A percentile compares a stretch with the other conserved stretches of the same genome.
Conservation (phyloP, 805 yeast genomes). For the Zygoascus flipseniorum region DNA sequence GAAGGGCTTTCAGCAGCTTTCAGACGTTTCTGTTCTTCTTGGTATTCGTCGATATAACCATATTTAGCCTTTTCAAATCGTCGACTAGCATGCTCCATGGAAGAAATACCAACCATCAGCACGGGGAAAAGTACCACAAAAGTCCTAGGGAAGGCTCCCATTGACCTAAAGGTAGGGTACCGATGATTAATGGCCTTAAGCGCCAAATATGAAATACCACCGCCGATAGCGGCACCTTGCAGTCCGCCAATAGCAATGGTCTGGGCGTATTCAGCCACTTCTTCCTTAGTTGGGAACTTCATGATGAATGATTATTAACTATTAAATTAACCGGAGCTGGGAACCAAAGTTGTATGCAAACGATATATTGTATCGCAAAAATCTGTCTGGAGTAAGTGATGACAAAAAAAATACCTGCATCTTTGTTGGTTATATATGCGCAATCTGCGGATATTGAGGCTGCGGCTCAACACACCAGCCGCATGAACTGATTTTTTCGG, state of each 20-base stretch:
- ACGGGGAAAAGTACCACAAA: constrained; percentile 65
- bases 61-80: constrained; percentile 56
- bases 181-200: constrained; percentile 41
- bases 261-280: constrained; percentile 54
- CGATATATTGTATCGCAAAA: too few species aligned
- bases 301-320: constrained; percentile 29
- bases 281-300: constrained; percentile 63
- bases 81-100: constrained; percentile 65
- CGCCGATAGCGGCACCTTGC: constrained; percentile 53
- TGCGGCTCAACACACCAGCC: background rate
- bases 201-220: constrained; percentile 45
- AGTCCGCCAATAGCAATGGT: constrained; percentile 53
- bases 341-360: too few species aligned
- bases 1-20: background rate
- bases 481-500: background rate
- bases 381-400: background rate
- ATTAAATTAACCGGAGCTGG: background rate
- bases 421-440: background rate
- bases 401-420: background rate
- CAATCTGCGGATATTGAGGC: background rate
- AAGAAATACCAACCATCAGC: constrained; percentile 49
- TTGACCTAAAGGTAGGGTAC: constrained; percentile 22
- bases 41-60: constrained; percentile 36
- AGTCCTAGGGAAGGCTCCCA: constrained; percentile 34
- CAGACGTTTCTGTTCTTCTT: constrained; percentile 30